Evolutionary conservation across 2,329 filamentous ascomycete species (phyloP).

Genomic region (Fusarium anguioides): DNA sequence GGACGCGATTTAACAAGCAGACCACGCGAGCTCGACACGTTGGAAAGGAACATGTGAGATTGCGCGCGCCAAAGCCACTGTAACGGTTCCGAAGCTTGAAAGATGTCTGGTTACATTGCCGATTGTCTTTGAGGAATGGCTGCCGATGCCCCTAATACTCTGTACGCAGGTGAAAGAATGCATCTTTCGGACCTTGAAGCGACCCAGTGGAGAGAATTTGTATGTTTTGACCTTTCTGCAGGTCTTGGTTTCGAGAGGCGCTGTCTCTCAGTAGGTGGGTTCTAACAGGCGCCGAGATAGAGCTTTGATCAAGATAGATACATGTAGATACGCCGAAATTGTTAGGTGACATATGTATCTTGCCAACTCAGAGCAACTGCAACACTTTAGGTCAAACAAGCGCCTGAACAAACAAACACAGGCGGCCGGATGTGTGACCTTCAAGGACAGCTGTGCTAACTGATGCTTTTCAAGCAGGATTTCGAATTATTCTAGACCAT

Average conservation of each 20-base stretch:
- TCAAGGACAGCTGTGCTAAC: constrained; percentile 9
- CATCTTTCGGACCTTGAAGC: constrained; percentile 14
- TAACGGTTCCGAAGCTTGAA: constrained; percentile 13
- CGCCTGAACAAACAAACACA: constrained; percentile 30
- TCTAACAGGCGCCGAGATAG: constrained; percentile 32
- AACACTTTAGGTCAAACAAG: constrained; percentile 35
- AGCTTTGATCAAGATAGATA: constrained; percentile 3
- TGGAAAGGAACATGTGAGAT: constrained; percentile 10
- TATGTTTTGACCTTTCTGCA: constrained; percentile 27
- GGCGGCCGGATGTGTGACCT: constrained; percentile 21
- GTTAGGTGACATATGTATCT: constrained; percentile 20
- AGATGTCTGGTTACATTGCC: constrained; percentile 11
- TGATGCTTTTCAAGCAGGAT: constrained; percentile 7
- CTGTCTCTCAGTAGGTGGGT: constrained; percentile 14
- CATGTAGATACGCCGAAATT: neutral
- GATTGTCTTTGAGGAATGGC: constrained; percentile 27
- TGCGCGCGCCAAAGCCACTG: constrained; percentile 25
- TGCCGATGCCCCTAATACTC: constrained; percentile 1
- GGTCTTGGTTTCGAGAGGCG: constrained; percentile 45
- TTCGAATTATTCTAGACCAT: neutral
- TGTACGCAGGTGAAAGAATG: constrained; percentile 1
- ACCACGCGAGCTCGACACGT: constrained; percentile 29
- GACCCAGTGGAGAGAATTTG: constrained; percentile 31
- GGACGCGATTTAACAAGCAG: constrained; percentile 22
- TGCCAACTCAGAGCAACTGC: constrained; percentile 7